A percentile compares a stretch with the other conserved stretches of the same genome.
These are phyloP conservation scores for Apiotrichum porosum DNA, from an alignment of 1,284 basidiomycete genomes.

Conservation along the genomic window DNA sequence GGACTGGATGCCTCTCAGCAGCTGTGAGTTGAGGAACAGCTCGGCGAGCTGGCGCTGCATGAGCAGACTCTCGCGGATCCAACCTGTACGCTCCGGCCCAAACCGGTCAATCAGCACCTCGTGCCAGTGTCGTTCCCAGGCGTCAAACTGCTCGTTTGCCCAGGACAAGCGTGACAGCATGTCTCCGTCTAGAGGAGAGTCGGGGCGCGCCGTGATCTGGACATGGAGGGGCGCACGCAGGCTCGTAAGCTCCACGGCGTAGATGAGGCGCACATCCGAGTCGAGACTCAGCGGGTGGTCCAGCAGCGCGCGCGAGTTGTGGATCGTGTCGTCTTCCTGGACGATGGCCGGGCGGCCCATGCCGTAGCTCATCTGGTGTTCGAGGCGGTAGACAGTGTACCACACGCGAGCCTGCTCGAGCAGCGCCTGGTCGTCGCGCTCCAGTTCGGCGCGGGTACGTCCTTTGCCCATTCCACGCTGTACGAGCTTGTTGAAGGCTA, in stretches of 20 bases:
- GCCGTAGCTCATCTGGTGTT: conserved; percentile 85
- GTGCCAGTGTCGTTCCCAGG: conserved; percentile 31
- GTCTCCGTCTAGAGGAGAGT: conserved; percentile 19
- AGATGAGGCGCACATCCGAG: conserved; percentile 82
- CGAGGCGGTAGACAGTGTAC: conserved; percentile 78
- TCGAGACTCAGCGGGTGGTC: conserved; percentile 79
- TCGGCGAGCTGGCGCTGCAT: conserved; percentile 16
- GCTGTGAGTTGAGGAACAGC: conserved; percentile 28
- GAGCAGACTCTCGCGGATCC: conserved; percentile 20
- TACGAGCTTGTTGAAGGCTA: conserved; percentile 71
- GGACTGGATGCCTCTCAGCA: conserved; percentile 22
- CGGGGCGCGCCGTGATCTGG: conserved; percentile 13
- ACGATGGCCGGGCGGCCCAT: conserved; percentile 80
- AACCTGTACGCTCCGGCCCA: conserved; percentile 10
- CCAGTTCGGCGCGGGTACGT: conserved; percentile 52
- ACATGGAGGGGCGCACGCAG: conserved; percentile 18
- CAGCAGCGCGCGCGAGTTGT: conserved; percentile 64
- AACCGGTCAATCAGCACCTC: conserved; percentile 12
- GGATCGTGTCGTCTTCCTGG: conserved; percentile 78
- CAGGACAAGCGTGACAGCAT: conserved; percentile 25
- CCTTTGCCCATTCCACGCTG: conserved; percentile 61
- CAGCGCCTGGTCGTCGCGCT: conserved; percentile 62
- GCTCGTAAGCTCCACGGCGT: conserved; percentile 54
- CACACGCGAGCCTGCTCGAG: conserved; percentile 70
- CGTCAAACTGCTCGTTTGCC: conserved; percentile 28